Base-by-base conservation (phyloP, 75 land plant species). In the Cunninghamia lanceolata region DNA sequence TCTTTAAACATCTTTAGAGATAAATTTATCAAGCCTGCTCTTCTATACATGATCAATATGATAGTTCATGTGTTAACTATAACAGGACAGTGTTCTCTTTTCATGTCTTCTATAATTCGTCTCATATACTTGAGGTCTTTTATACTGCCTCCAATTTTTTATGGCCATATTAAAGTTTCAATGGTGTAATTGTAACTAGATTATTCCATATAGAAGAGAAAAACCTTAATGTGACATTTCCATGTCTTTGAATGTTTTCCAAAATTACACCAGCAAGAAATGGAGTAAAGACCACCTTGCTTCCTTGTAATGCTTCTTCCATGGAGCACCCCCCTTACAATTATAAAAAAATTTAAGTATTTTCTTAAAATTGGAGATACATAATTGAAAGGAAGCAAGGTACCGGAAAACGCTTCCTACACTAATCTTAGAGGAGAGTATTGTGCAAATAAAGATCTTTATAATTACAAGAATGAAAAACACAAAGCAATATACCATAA, bases 71-170 rank as follows among this genome's bases (percentile, higher is more conserved):
- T 91, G 83, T 93, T 82, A 19, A 90, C 74, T 84, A 89, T 91
- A 54, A 87, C 53, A 32, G 70, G 16, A 77, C 71, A 87, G 2
- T 88, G 84, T 6, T 68, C 88, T 85, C 94, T 89, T 83, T 71
- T 84, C 94, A 91, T 91, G 78, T 91, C 92, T 76, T 9, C 85
- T 79, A 82, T 91, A 19, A 93, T 88, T 43, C 30, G 68, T 85
- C 92, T 87, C 94, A 93, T 93, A 86, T 88, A 84, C 73, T 85
- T 91, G 74, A 93, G 91, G 88, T 93, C 90, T 88, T 93, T 93
- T 16, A 83, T 91, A 76, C 83, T 47, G 13, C 94, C 92, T 6
- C 93, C 66, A 25, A 93, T 70, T 88, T 93, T n/a, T 91, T 32
- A 93, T 93, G 47, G 91, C 91, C 89, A 88, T 88, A 88, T 93